Evolutionary conservation across 768 basidiomycete genomes (phyloP), one percentile per base, ranked within the genome.

Genomic region (Lepiota brunneoincarnata): DNA sequence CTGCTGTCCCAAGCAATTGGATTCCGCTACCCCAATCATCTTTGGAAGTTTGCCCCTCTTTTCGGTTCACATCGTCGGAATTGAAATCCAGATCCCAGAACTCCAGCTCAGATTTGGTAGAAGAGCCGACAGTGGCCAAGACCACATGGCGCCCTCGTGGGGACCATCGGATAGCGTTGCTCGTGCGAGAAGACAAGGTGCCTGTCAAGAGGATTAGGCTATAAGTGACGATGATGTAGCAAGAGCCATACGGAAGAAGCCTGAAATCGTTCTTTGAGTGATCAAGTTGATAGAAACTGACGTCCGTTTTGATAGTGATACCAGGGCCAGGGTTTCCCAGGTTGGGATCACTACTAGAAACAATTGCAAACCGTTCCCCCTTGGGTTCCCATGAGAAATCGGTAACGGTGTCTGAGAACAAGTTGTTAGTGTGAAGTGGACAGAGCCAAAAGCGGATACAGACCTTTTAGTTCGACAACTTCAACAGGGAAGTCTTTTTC

Each of bases 321-420:
- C 94, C 96, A 38, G 92, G 90, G 3, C 86, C 90, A 52, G 91
- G 83, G 68, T 91, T 93, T 42, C 90, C 91, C 31, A 93, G 79
- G 69, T 96, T 97, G 44, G 95, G 93, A 67, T 99, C 97, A 69
- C 75, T 90, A 58, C 90, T 93, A 3, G 94, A 91, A 51, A 98
- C 89, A 59, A 98, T 93, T 39, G 91, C 93, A 72, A 98, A 99
- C 31, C 97, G 87, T 64, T 92, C 89, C 58, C 96, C 93, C 68
- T 88, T 89, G n/a, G 97, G 96, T 70, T 98, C 97, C 97, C 97
- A 98, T 42, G 93, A 93, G 69, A 99, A 98, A 63, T 96, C 93
- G 49, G 86, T 87, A 36, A 96, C 96, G 35, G 93, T 85, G 70
- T 98, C 96, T 93, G 65, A 37, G 38, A 54, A 49, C 12, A 38